A percentile compares a stretch with the other conserved stretches of the same genome.
phyloP scores from a whole-genome alignment of 306 rosid species.

The Dalbergia cochinchinensis region DNA sequence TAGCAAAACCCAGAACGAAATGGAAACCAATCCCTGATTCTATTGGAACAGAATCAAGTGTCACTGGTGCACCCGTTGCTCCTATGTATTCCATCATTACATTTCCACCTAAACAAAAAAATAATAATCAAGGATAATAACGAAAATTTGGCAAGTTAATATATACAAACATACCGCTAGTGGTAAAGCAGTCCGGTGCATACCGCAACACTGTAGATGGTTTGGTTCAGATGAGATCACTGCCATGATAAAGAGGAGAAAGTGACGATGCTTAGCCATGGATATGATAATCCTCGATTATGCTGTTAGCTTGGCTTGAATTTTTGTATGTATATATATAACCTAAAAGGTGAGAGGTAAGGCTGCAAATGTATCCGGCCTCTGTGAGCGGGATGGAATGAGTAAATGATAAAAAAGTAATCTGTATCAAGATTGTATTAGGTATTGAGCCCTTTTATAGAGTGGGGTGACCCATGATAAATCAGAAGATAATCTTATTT shows the following conservation, averaged over 20 bases:
- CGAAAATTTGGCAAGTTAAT: background rate
- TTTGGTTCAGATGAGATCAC: background rate
- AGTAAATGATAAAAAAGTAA: too few relatives aligned
- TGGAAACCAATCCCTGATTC: constrained; percentile 54
- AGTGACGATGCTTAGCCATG: constrained; percentile 26
- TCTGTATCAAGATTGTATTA: too few relatives aligned
- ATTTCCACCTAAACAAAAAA: constrained; percentile 53
- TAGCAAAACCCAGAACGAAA: constrained; percentile 63
- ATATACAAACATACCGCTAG: background rate
- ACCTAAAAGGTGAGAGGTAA: too few relatives aligned
- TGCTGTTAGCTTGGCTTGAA: background rate
- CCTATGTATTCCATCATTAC: constrained; percentile 76
- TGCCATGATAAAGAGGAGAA: constrained; percentile 19
- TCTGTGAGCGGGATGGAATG: too few relatives aligned
- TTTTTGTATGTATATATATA: background rate
- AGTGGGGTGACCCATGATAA: too few relatives aligned
- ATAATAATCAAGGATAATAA: background rate
- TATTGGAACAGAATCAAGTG: constrained; percentile 52
- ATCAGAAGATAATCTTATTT: too few relatives aligned
- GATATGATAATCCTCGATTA: background rate
- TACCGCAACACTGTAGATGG: constrained; percentile 43
- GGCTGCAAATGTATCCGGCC: too few relatives aligned
- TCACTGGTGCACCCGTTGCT: constrained; percentile 57
- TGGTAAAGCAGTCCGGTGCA: background rate
- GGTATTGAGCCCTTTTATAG: too few relatives aligned